phyloP scores from a whole-genome alignment of 805 yeast species.

The Kodamaea fukazawae region DNA sequence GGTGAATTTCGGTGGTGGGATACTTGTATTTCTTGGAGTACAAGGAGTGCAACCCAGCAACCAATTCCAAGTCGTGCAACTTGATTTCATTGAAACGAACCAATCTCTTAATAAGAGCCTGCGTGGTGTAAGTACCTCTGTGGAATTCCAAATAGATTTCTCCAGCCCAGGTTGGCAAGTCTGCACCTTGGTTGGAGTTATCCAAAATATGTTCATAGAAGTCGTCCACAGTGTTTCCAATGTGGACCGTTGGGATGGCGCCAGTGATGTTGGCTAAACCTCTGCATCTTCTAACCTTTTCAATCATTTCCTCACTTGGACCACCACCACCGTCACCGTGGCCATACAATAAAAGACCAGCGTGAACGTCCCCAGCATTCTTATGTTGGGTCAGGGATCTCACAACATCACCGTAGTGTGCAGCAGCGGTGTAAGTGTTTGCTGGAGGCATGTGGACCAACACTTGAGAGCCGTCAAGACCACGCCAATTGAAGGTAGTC shows the following conservation, averaged over 20 bases:
- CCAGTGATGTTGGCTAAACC: conserved; percentile 83
- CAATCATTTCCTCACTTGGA: conserved; percentile 90
- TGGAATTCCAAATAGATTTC: conserved; percentile 93
- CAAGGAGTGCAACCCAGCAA: conserved; percentile 75
- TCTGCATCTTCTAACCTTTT: conserved; percentile 86
- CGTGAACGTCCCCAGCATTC: conserved; percentile 74
- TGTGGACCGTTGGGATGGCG: conserved; percentile 73
- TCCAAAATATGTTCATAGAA: conserved; percentile 67
- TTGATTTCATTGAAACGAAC: conserved; percentile 75
- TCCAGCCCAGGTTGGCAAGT: conserved; percentile 86
- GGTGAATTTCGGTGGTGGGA: conserved; percentile 66
- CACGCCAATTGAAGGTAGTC: conserved; percentile 92
- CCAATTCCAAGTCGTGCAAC: conserved; percentile 80
- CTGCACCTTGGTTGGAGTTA: conserved; percentile 61
- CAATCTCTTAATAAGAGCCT: conserved; percentile 77
- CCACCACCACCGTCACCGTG: conserved; percentile 99
- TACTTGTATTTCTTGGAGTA: conserved; percentile 54
- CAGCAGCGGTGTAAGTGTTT: conserved; percentile 90
- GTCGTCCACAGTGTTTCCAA: conserved; percentile 76
- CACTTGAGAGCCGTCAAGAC: conserved; percentile 90
- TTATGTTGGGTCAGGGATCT: conserved; percentile 80
- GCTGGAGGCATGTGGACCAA: conserved; percentile 98
- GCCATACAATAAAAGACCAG: conserved; percentile 81
- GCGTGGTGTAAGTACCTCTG: conserved; percentile 95
- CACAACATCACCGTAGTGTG: conserved; percentile 88